Evolutionary conservation across 176 grass and related monocot genomes (phyloP).

Genomic region (Dactylis glomerata): DNA sequence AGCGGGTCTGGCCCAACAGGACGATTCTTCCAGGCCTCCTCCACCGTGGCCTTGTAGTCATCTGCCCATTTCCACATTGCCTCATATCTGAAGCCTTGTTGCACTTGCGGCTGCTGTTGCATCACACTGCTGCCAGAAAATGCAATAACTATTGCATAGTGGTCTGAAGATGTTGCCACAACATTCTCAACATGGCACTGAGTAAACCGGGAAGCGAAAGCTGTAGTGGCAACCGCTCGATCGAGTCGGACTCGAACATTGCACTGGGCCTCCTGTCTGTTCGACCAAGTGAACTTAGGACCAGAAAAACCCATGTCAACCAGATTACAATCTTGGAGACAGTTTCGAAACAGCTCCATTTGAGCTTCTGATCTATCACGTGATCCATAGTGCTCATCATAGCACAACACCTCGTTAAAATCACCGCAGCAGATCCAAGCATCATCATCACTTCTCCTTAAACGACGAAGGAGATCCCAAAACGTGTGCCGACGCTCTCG

Average conservation of each 20-base stretch:
- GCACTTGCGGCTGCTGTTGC: no score
- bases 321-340: not conserved
- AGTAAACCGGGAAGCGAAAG: fast-evolving
- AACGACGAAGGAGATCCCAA: no score
- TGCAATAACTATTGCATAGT: not conserved
- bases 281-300: not conserved
- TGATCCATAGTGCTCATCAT: not conserved
- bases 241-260: not conserved
- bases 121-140: no score
- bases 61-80: no score
- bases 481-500: no score
- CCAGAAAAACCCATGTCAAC: not conserved
- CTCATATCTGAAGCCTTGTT: no score
- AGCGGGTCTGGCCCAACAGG: no score
- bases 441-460: no score
- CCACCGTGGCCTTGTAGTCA: no score
- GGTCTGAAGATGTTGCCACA: not conserved
- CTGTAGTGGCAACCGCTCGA: not conserved
- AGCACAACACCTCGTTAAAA: not conserved
- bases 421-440: not conserved
- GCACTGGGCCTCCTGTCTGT: not conserved
- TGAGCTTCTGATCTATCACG: not conserved
- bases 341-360: not conserved
- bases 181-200: not conserved
- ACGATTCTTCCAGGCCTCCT: no score